phyloP scores from a whole-genome alignment of 208 protist genomes.

The Trypanosoma melophagium region DNA sequence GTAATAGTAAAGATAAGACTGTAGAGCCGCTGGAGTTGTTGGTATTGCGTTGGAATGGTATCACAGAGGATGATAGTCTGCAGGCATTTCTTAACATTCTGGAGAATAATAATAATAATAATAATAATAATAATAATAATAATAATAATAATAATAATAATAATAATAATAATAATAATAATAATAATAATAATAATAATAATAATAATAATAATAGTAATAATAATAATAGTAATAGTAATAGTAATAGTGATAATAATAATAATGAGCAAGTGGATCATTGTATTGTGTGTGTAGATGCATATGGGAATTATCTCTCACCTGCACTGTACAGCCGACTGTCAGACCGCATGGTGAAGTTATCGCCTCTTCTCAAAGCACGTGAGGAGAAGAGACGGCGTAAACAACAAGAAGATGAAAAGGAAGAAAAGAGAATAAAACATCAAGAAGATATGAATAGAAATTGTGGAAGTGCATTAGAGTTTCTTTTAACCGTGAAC shows the following conservation, averaged over 20 bases:
- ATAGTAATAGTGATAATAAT: not conserved
- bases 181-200: not conserved
- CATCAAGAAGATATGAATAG: not conserved
- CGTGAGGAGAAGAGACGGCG: not conserved
- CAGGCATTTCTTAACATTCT: constrained; percentile 11
- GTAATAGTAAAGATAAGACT: not conserved
- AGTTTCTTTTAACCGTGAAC: constrained; percentile 5
- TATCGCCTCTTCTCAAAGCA: not conserved
- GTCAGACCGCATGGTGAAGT: not conserved
- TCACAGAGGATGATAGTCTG: constrained; percentile 30
- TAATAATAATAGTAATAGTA: not conserved
- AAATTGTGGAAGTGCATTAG: not conserved
- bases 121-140: no score
- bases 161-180: no score
- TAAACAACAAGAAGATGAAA: not conserved
- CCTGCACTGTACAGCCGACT: constrained; percentile 6
- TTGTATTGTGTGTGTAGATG: constrained; percentile 9
- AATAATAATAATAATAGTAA: constrained; percentile 1
- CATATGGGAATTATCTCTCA: constrained; percentile 26
- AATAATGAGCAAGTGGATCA: not conserved
- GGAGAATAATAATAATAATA: not conserved
- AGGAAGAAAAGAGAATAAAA: not conserved
- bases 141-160: not conserved
- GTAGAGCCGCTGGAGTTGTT: constrained; percentile 19
- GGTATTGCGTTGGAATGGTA: constrained; percentile 36